Base-by-base conservation (phyloP, 2,329 filamentous ascomycete genomes). In the Hypocrella siamensis region DNA sequence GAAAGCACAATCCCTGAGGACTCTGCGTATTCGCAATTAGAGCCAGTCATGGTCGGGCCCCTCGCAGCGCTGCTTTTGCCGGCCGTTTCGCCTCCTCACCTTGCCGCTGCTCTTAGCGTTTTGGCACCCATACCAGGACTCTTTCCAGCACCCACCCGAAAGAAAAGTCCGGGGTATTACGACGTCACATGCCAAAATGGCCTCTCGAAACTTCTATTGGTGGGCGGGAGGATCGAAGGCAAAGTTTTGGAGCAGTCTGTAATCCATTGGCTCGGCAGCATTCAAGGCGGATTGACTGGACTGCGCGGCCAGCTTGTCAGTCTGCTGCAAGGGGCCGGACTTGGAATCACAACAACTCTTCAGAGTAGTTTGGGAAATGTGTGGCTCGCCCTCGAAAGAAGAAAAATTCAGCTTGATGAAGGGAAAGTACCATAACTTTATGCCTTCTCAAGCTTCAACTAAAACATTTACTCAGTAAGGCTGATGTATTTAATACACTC, bases 161-260 rank as follows among this genome's bases (percentile, higher is more conserved):
- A 69, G 53, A 76, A 72, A 44, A 83, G 70, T 46, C 85, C 88
- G 0, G 75, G 76, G 10, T 93, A 85, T 56, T 70, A 93, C 52
- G 88, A 94, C 34, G 66, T 73, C 0, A 54, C 66, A 2, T 82
- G 88, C 33, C 86, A 94, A 56, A 71, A 62, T 40, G 90, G 81
- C 6, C 53, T 98, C 43, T 75, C 84, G 47, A 98, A 98, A 60
- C 58, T 98, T 40, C 65, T 93, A 52, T 58, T 98, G 21, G 60
- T 98, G 11, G 90, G 85, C 32, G 86, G 86, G 11, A 68, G 90
- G 31, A 70, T 94, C 19, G 90, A 98, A 49, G 81, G 81, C 39
- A 78, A 75, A 53, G 72, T 84, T 19, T 86, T 93, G 46, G 86
- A 94, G 49, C 56, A 70, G 29, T 74, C 77, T 9, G 79, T 80